Base-by-base conservation (phyloP, 2,329 filamentous ascomycete species). In the Conoideocrella luteorostrata region DNA sequence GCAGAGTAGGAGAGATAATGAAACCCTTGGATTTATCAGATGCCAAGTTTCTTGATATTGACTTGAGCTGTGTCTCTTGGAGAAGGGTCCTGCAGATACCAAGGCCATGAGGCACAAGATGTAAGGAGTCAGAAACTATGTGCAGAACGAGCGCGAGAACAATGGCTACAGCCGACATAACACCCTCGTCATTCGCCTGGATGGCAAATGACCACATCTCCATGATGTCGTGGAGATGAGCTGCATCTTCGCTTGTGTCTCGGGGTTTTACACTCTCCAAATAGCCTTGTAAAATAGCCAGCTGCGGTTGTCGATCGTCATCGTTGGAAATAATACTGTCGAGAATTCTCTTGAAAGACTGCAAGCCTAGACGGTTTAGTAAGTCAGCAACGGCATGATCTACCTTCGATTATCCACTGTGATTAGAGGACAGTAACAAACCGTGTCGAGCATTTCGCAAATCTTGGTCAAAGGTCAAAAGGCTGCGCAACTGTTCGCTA, bases 141-240 rank as follows among this genome's bases (percentile, higher is more conserved):
- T 84, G 88, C 28, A 97, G 70, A 36, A 97, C 75, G 17, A 95
- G 74, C 2, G 88, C 87, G 23, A 98, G 68, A 7, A 89, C 82
- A 1, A 91, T 86, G 2, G 86, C 82, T 3, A 93, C 80, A 7
- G 87, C 79, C 1, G 89, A 91, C 59, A 93, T 76, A 47, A 96
- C 70, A 43, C 81, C 78, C 46, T 95, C 89, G 53, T 90, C 85
- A 58, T 87, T 88, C 51, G 80, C 80, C 60, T 87, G 82, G 23
- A 81, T 80, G 4, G 86, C 89, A 67, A 86, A 89, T 38, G 80
- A 82, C 91, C 91, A 97, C 47, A 82, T 88, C 55, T 94, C 86
- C 66, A 94, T 86, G 30, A 97, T 68, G 55, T 95, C 88, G 2
- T 76, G 68, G 23, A 97, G 76, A 53, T 83, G 88, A 20, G 82